Evolutionary conservation across 805 yeast genomes (phyloP).

Genomic region (Peterozyma toletana): DNA sequence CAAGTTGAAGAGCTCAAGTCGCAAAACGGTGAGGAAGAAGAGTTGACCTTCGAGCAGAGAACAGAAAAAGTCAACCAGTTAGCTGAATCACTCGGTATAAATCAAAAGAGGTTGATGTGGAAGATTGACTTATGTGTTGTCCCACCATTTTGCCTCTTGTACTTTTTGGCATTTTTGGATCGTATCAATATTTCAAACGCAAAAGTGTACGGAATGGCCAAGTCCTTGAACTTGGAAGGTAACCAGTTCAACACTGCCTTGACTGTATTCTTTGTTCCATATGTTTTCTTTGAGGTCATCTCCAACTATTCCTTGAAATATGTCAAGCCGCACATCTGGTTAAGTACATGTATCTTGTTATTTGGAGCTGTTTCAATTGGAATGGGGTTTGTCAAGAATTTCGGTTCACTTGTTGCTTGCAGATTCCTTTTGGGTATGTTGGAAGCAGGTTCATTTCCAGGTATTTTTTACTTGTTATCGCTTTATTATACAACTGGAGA

Average conservation of each 20-base stretch:
- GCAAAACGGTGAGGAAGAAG: background rate
- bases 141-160: slow-evolving; percentile 56
- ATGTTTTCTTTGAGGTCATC: slow-evolving; percentile 13
- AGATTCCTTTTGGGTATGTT: slow-evolving; percentile 35
- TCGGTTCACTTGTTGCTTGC: slow-evolving; percentile 31
- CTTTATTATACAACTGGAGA: slow-evolving; percentile 33
- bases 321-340: slow-evolving; percentile 34
- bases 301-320: slow-evolving; percentile 31
- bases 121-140: slow-evolving; percentile 54
- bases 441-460: slow-evolving; percentile 37
- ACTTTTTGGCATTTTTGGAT: slow-evolving; percentile 61
- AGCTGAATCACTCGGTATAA: slow-evolving; percentile 33
- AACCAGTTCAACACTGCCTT: slow-evolving; percentile 49
- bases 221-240: slow-evolving; percentile 40
- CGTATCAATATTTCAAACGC: slow-evolving; percentile 71
- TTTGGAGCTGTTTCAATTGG: slow-evolving; percentile 35
- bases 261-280: slow-evolving; percentile 40
- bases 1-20: background rate
- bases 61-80: slow-evolving; percentile 13
- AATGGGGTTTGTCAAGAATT: slow-evolving; percentile 33
- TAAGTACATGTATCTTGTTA: slow-evolving; percentile 27
- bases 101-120: slow-evolving; percentile 41
- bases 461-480: slow-evolving; percentile 35
- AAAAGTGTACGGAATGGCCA: slow-evolving; percentile 49
- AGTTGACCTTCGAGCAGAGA: background rate